These are phyloP conservation scores for Arabidopsis suecica DNA, from an alignment of 345 rosid genomes.

Conservation along the genomic window DNA sequence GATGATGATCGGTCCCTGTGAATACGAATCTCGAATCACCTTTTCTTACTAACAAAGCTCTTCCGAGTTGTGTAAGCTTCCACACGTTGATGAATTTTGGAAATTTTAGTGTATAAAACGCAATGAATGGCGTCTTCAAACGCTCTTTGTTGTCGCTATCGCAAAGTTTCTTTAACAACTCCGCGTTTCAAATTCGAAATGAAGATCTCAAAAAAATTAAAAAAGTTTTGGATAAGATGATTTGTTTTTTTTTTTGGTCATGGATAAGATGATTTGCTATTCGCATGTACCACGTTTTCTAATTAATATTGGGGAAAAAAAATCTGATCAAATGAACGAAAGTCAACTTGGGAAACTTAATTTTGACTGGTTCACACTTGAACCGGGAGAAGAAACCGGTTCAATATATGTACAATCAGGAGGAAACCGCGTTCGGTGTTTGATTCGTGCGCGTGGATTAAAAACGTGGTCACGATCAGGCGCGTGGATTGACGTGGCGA, in stretches of 20 bases:
- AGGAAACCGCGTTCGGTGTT: neutral
- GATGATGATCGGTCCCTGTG: slow-evolving; percentile 17
- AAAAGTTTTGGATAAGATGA: neutral
- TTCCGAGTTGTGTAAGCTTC: slow-evolving; percentile 30
- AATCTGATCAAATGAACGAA: neutral
- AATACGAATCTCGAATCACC: slow-evolving; percentile 11
- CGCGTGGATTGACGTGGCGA: slow-evolving; percentile 40
- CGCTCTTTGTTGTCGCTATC: slow-evolving; percentile 11
- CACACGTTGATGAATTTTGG: slow-evolving; percentile 13
- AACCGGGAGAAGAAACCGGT: neutral
- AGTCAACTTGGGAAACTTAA: neutral
- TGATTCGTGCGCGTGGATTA: neutral
- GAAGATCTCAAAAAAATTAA: neutral
- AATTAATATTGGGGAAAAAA: neutral
- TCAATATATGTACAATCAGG: neutral
- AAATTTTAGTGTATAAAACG: slow-evolving; percentile 23
- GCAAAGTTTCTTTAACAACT: neutral
- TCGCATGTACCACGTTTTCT: too few relatives aligned
- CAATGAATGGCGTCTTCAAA: slow-evolving; percentile 30
- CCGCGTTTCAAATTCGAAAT: neutral
- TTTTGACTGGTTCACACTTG: neutral
- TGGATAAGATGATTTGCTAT: neutral
- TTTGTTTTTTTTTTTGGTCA: too few relatives aligned
- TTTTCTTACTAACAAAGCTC: slow-evolving; percentile 27
- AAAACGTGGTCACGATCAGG: slow-evolving; percentile 15